These are phyloP conservation scores for Skeletonema tropicum DNA, from an alignment of 108 stramenopile genomes.

Conservation along the genomic window DNA sequence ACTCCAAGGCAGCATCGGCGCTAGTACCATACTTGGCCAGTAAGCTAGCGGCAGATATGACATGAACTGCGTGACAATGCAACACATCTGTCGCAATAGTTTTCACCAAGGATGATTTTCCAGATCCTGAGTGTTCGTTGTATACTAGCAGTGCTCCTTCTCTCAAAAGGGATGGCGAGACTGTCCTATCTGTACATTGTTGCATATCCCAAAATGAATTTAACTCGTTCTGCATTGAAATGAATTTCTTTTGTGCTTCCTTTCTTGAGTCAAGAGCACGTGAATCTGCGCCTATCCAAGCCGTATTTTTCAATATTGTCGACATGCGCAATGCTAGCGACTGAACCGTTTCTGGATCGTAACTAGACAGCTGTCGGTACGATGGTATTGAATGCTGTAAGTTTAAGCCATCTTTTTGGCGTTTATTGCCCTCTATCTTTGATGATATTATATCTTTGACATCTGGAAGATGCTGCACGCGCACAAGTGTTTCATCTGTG, in stretches of 20 bases:
- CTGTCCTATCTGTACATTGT: conserved; percentile 12
- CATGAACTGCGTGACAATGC: conserved; percentile 62
- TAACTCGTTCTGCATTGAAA: conserved; percentile 20
- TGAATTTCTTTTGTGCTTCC: background rate
- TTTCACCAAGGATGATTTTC: conserved; percentile 69
- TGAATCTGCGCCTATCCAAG: conserved; percentile 39
- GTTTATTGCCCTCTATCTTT: background rate
- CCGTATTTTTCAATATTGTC: conserved; percentile 22
- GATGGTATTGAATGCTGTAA: background rate
- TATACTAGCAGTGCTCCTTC: conserved; percentile 48
- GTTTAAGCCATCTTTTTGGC: background rate
- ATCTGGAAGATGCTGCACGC: conserved; percentile 8
- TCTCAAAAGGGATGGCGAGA: conserved; percentile 29
- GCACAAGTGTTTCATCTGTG: conserved; percentile 24
- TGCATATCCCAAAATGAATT: conserved; percentile 20
- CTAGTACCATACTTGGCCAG: conserved; percentile 75
- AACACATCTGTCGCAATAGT: conserved; percentile 58
- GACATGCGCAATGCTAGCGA: conserved; percentile 44
- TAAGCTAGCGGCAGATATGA: conserved; percentile 60
- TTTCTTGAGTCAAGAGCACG: conserved; percentile 23
- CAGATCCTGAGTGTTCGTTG: conserved; percentile 47
- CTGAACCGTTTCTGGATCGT: conserved; percentile 39
- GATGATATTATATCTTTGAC: background rate
- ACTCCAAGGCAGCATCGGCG: conserved; percentile 80
- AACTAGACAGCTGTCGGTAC: conserved; percentile 32